Percentiles rank a stretch among this genome's conserved stretches.
Conservation (phyloP, 2,329 filamentous ascomycete genomes). For the Huntiella savannae region DNA sequence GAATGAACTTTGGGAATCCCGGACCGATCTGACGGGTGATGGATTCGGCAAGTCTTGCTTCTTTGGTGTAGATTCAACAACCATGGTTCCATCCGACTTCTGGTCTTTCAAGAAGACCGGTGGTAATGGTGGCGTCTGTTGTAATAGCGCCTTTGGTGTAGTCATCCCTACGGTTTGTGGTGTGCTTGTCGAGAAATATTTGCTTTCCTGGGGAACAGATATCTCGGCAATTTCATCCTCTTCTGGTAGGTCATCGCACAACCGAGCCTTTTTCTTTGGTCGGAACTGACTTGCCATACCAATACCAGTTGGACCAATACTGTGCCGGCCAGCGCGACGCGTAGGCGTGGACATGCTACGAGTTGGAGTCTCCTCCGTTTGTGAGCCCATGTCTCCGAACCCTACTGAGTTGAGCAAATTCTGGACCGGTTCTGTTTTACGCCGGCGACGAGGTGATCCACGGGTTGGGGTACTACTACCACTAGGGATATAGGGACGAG, state of each 20-base stretch:
- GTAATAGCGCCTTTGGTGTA: background rate
- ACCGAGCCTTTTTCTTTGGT: conserved; percentile 37
- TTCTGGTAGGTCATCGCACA: conserved; percentile 25
- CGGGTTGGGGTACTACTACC: conserved; percentile 13
- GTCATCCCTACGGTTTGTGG: background rate
- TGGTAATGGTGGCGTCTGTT: background rate
- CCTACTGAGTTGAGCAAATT: conserved; percentile 20
- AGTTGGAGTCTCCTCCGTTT: conserved; percentile 8
- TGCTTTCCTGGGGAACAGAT: conserved; percentile 27
- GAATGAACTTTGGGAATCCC: conserved; percentile 18
- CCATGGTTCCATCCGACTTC: conserved; percentile 10
- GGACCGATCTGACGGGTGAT: background rate
- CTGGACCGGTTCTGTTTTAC: conserved; percentile 32
- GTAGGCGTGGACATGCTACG: conserved; percentile 9
- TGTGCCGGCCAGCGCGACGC: conserved; percentile 13
- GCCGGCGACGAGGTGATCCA: conserved; percentile 24
- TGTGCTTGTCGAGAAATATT: conserved; percentile 27
- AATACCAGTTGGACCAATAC: conserved; percentile 10
- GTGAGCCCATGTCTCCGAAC: background rate
- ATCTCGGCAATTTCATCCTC: conserved; percentile 14
- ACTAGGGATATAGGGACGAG: conserved; percentile 34
- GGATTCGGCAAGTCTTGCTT: conserved; percentile 9
- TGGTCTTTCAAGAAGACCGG: background rate
- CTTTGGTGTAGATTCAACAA: background rate
- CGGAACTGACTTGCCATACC: conserved; percentile 14